Evolutionary conservation across 1,284 basidiomycete genomes (phyloP).

Genomic region (Xanthoconium separans): DNA sequence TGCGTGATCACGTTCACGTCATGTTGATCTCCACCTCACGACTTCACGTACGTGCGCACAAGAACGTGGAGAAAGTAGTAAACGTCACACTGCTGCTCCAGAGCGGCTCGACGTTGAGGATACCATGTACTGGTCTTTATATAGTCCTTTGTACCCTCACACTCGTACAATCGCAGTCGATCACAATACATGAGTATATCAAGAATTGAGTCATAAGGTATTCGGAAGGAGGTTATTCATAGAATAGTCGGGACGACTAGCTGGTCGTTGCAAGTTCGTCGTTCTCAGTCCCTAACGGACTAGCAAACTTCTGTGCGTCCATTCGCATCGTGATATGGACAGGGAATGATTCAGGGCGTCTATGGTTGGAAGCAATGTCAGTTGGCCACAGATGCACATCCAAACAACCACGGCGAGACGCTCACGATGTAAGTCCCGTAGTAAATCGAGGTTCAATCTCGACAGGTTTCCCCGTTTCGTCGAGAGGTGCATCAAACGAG

Average conservation of each 20-base stretch:
- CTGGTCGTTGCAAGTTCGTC: not conserved
- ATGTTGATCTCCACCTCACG: too few relatives aligned
- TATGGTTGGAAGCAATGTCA: not conserved
- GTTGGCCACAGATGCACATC: too few relatives aligned
- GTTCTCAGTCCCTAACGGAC: not conserved
- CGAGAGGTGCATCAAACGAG: conserved; percentile 9
- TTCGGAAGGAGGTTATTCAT: not conserved
- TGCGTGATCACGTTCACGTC: too few relatives aligned
- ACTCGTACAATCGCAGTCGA: not conserved
- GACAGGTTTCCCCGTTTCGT: conserved; percentile 1
- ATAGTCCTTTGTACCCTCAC: not conserved
- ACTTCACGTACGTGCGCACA: too few relatives aligned
- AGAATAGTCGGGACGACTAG: not conserved
- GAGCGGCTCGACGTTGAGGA: not conserved
- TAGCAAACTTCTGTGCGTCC: not conserved
- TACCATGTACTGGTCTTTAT: not conserved
- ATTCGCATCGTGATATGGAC: not conserved
- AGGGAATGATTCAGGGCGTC: conserved; percentile 2
- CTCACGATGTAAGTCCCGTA: conserved; percentile 9
- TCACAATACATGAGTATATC: not conserved
- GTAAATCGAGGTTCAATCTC: conserved; percentile 3
- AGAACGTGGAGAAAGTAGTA: too few relatives aligned
- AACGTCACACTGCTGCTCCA: too few relatives aligned
- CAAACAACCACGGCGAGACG: not conserved
- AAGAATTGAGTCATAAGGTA: not conserved